A percentile compares a stretch with the other conserved stretches of the same genome.
Conservation (phyloP, 169 alveolate genomes). For the Plasmodium falciparum region DNA sequence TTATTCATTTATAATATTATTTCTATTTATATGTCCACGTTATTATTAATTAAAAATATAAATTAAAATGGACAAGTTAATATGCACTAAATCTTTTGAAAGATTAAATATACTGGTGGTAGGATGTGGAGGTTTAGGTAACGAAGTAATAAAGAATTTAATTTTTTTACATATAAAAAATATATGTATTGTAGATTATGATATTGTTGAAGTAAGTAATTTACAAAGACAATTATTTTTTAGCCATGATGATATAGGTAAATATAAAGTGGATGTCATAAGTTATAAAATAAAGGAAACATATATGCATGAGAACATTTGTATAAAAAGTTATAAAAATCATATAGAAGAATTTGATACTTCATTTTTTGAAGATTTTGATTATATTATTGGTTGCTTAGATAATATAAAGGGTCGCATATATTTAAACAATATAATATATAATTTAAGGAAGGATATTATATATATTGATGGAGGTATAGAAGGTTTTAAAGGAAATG, state of each 20-base stretch:
- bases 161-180: conserved; percentile 39
- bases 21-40: too few species aligned
- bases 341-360: conserved; percentile 29
- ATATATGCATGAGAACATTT: conserved; percentile 15
- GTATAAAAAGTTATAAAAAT: conserved; percentile 9
- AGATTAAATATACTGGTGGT: conserved; percentile 61
- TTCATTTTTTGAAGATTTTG: conserved; percentile 30
- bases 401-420: conserved; percentile 51
- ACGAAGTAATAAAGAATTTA: conserved; percentile 79
- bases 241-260: conserved; percentile 37
- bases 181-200: conserved; percentile 80
- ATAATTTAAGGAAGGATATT: conserved; percentile 23
- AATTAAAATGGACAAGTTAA: too few species aligned
- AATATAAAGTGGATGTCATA: conserved; percentile 17
- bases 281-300: conserved; percentile 14
- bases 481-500: conserved; percentile 80
- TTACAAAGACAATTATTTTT: conserved; percentile 80
- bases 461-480: conserved; percentile 83
- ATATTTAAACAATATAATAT: conserved; percentile 24
- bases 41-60: too few species aligned
- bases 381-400: conserved; percentile 59
- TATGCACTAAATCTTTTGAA: background rate
- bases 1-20: too few species aligned
- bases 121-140: conserved; percentile 82
- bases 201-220: conserved; percentile 78